Percentiles rank a stretch among this genome's conserved stretches.
phyloP scores from a whole-genome alignment of 192 early-diverging fungal genomes.

The Allomyces arbusculus region DNA sequence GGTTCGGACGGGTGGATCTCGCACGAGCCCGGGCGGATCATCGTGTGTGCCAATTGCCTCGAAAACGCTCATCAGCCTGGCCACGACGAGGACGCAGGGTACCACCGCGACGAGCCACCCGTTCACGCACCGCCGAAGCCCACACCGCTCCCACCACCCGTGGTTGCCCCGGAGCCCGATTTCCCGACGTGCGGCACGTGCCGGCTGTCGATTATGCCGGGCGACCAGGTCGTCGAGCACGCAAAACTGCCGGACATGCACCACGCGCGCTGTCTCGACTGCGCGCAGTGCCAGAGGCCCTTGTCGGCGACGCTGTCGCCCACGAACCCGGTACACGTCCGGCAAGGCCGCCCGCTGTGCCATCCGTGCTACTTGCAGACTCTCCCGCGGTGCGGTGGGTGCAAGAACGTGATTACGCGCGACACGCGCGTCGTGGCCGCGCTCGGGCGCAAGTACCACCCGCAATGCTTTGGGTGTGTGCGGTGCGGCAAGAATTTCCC shows the following conservation, averaged over 20 bases:
- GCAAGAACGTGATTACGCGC: not conserved
- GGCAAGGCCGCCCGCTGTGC: not conserved
- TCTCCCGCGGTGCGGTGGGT: not conserved
- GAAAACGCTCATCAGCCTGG: not conserved
- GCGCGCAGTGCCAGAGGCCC: not conserved
- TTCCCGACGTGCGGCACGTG: not conserved
- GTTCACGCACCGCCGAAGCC: not conserved
- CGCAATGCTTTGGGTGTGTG: not conserved
- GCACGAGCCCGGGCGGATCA: not conserved
- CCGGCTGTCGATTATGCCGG: not conserved
- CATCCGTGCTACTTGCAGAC: not conserved
- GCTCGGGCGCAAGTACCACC: not conserved
- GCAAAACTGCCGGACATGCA: not conserved
- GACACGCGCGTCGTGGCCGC: not conserved
- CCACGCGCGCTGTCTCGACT: not conserved
- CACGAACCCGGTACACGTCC: not conserved
- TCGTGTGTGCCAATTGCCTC: not conserved
- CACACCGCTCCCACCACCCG: not conserved
- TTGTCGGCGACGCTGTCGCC: not conserved
- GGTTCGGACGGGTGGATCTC: not conserved
- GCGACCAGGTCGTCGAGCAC: not conserved
- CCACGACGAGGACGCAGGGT: not conserved
- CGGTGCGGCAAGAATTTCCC: conserved; percentile 43
- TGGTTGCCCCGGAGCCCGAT: not conserved
- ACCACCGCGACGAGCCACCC: not conserved